Conservation (phyloP, 257 asterid species). For the Eustoma russellianum region DNA sequence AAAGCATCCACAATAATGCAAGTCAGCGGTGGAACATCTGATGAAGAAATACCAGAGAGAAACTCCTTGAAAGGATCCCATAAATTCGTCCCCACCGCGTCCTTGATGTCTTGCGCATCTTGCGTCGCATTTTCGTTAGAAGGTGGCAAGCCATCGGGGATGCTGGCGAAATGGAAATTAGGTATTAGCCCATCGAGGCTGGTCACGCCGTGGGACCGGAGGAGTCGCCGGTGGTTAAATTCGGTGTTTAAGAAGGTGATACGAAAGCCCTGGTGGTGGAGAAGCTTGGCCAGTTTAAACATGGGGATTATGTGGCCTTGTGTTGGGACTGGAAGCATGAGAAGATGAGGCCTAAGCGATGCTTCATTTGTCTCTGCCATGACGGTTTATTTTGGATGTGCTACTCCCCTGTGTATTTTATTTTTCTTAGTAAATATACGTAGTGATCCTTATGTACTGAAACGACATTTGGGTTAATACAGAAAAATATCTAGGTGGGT, state of each 20-base stretch:
- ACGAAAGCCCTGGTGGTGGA: neutral
- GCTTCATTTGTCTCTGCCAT: too few relatives aligned
- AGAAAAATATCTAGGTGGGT: too few relatives aligned
- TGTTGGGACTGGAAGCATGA: conserved; percentile 1
- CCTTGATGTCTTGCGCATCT: neutral
- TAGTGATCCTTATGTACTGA: too few relatives aligned
- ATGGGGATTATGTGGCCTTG: conserved; percentile 10
- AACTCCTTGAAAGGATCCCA: neutral
- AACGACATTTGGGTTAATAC: too few relatives aligned
- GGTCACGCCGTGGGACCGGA: neutral
- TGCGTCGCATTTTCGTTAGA: neutral
- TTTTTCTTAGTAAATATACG: too few relatives aligned
- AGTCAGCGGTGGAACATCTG: conserved; percentile 12
- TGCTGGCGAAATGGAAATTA: neutral
- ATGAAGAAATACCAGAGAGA: neutral
- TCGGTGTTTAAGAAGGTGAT: conserved; percentile 2
- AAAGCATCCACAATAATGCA: conserved; percentile 13
- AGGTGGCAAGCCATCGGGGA: conserved; percentile 1
- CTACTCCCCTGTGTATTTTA: too few relatives aligned
- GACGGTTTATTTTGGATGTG: too few relatives aligned
- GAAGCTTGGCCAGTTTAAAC: conserved; percentile 7
- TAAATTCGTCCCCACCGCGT: neutral
- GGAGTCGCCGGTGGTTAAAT: conserved; percentile 2
- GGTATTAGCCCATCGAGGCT: conserved; percentile 3
- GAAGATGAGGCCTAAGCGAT: neutral